Conservation (phyloP, 169 alveolate species). For the Plasmodium vivax region DNA sequence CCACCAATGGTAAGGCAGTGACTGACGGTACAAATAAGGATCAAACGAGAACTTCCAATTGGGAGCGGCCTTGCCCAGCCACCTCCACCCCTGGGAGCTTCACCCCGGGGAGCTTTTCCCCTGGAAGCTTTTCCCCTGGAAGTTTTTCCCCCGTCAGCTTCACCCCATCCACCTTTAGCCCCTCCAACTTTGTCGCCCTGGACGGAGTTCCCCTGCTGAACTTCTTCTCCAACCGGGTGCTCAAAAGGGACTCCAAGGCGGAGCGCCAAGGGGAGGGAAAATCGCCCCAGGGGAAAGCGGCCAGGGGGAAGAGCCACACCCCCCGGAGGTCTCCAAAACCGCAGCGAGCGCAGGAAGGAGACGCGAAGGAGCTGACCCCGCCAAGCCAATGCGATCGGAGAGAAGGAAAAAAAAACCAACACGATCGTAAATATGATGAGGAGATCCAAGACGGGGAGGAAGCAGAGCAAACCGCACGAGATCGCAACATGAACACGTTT, state of each 20-base stretch:
- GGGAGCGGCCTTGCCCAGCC: not conserved
- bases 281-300: not conserved
- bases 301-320: not conserved
- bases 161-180: not conserved
- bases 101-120: not conserved
- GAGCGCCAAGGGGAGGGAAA: not conserved
- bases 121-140: not conserved
- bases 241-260: not conserved
- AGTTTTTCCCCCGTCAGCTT: not conserved
- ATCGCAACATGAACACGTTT: not conserved
- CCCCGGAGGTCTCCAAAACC: not conserved
- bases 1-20: not conserved
- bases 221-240: slow-evolving; percentile 31
- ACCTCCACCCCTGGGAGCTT: not conserved
- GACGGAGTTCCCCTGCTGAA: slow-evolving; percentile 58
- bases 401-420: not conserved
- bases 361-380: slow-evolving; percentile 18
- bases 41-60: not conserved
- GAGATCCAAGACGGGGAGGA: not conserved
- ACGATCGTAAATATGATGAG: not conserved
- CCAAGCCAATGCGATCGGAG: not conserved
- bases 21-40: not conserved
- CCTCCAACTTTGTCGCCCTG: not conserved
- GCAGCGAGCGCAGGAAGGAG: not conserved
- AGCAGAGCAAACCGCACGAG: not conserved